Conservation (phyloP, 1,284 basidiomycete species). For the Boletus mariae region DNA sequence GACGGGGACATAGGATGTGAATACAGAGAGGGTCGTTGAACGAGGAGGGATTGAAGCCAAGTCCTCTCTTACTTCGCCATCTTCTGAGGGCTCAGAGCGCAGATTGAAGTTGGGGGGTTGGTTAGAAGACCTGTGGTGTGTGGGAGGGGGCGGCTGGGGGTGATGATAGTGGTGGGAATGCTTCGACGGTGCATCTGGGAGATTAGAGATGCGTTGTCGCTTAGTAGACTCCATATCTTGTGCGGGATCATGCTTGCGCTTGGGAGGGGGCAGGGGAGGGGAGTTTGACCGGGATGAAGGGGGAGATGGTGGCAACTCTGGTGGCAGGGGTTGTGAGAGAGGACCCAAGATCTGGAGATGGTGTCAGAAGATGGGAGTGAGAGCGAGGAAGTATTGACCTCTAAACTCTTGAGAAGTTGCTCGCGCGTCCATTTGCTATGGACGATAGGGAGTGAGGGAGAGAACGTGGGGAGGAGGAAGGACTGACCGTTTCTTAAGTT, state of each 20-base stretch:
- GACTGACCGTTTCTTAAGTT: conserved; percentile 37
- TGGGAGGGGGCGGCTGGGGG: conserved; percentile 22
- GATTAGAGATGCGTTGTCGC: conserved; percentile 48
- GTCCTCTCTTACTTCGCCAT: conserved; percentile 53
- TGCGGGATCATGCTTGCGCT: conserved; percentile 58
- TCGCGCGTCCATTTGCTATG: conserved; percentile 56
- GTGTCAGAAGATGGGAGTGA: conserved; percentile 3
- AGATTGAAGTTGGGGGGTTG: conserved; percentile 29
- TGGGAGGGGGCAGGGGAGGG: conserved; percentile 45
- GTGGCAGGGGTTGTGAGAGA: conserved; percentile 53
- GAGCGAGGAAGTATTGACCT: conserved; percentile 38
- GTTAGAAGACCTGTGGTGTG: conserved; percentile 30
- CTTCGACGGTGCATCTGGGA: conserved; percentile 33
- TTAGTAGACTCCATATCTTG: conserved; percentile 48
- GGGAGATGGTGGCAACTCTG: conserved; percentile 63
- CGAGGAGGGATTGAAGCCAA: conserved; percentile 27
- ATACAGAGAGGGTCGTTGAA: conserved; percentile 30
- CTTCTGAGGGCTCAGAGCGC: conserved; percentile 53
- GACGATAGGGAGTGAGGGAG: conserved; percentile 26
- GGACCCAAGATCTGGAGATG: conserved; percentile 53
- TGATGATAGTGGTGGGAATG: conserved; percentile 32
- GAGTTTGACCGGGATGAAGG: conserved; percentile 61
- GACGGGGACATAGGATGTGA: conserved; percentile 52
- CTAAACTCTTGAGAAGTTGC: conserved; percentile 56
- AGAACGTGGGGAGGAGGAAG: conserved; percentile 21